phyloP scores from a whole-genome alignment of 108 stramenopile genomes.

The Parietichytrium sp. region DNA sequence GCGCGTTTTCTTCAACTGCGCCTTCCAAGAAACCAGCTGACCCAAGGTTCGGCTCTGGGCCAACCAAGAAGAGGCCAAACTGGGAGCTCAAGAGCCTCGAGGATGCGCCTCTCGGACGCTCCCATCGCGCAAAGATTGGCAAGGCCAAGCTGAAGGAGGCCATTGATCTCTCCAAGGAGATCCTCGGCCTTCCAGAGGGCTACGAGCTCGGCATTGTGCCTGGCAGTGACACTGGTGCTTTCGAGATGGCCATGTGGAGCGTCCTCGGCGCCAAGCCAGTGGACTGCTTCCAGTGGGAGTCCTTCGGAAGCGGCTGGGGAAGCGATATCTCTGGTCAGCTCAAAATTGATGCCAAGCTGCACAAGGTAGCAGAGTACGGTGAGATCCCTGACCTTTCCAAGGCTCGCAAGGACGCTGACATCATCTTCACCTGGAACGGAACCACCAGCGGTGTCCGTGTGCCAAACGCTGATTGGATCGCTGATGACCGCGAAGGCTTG shows the following conservation, averaged over 20 bases:
- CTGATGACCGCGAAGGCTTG: conserved; percentile 83
- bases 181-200: conserved; percentile 87
- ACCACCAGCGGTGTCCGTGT: conserved; percentile 98
- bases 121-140: conserved; percentile 94
- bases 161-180: conserved; percentile 88
- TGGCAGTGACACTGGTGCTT: conserved; percentile 97
- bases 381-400: conserved; percentile 83
- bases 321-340: conserved; percentile 85
- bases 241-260: conserved; percentile 99
- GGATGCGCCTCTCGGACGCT: conserved; percentile 79
- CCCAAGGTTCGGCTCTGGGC: conserved; percentile 65
- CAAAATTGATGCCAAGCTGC: conserved; percentile 79
- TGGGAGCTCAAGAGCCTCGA: conserved; percentile 75
- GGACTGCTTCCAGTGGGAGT: conserved; percentile 97
- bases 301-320: conserved; percentile 96
- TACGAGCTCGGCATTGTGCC: conserved; percentile 94
- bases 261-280: conserved; percentile 89
- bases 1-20: not conserved
- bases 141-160: conserved; percentile 89
- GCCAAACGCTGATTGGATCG: conserved; percentile 80
- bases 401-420: conserved; percentile 84
- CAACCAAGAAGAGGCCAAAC: conserved; percentile 98
- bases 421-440: conserved; percentile 98
- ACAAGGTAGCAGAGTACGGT: conserved; percentile 92
- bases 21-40: conserved; percentile 46